These are phyloP conservation scores for Cladorrhinum sp. DNA, from an alignment of 2,329 filamentous ascomycete species.

Conservation along the genomic window DNA sequence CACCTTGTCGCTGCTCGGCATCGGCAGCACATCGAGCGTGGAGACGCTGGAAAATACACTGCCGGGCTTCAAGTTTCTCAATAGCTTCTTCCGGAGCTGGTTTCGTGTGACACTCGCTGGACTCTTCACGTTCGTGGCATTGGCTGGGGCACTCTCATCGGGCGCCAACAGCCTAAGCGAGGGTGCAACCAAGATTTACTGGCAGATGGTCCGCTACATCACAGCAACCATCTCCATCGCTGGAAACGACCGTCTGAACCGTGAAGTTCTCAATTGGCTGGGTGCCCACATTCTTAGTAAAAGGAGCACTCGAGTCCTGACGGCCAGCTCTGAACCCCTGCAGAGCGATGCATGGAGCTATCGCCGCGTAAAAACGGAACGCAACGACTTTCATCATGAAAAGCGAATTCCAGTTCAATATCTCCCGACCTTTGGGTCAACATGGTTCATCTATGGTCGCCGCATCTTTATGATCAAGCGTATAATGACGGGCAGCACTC, in stretches of 20 bases:
- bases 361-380: constrained; percentile 26
- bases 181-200: constrained; percentile 33
- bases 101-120: constrained; percentile 35
- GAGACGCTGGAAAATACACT: constrained; percentile 26
- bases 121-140: constrained; percentile 33
- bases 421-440: constrained; percentile 37
- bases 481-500: constrained; percentile 26
- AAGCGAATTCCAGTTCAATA: constrained; percentile 38
- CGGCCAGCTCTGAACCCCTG: constrained; percentile 34
- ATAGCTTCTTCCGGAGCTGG: constrained; percentile 35
- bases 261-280: constrained; percentile 39
- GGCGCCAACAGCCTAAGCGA: constrained; percentile 31
- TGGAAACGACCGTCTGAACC: constrained; percentile 37
- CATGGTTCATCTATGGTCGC: constrained; percentile 36
- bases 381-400: constrained; percentile 34
- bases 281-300: constrained; percentile 34
- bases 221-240: constrained; percentile 38
- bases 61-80: constrained; percentile 32
- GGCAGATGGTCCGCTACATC: constrained; percentile 37
- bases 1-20: constrained; percentile 19
- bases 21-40: constrained; percentile 11
- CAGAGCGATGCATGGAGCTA: constrained; percentile 35
- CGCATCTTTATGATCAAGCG: constrained; percentile 38
- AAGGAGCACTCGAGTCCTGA: constrained; percentile 34
- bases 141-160: constrained; percentile 35